These are phyloP conservation scores for Phytophthora foliorum DNA, from an alignment of 352 stramenopile species.

Conservation along the genomic window DNA sequence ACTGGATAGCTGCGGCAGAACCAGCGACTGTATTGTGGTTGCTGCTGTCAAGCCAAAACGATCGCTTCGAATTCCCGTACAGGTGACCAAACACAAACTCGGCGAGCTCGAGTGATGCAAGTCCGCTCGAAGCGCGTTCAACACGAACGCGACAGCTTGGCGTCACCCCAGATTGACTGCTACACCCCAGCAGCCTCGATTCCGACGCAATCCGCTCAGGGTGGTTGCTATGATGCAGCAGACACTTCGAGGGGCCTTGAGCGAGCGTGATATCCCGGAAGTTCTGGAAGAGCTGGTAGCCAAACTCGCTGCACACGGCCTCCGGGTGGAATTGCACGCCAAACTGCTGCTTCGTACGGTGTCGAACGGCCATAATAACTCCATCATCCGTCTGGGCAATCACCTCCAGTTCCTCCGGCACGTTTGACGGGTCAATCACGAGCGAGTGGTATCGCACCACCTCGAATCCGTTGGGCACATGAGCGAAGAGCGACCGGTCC, in stretches of 20 bases:
- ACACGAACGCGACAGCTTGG: conserved; percentile 44
- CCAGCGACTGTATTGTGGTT: conserved; percentile 54
- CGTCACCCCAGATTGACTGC: not conserved
- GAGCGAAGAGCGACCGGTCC: conserved; percentile 57
- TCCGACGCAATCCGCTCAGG: conserved; percentile 16
- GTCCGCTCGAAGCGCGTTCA: conserved; percentile 39
- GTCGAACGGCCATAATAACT: conserved; percentile 92
- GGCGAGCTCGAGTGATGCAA: conserved; percentile 70
- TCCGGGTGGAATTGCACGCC: conserved; percentile 99
- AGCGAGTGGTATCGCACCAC: conserved; percentile 98
- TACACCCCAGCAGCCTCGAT: not conserved
- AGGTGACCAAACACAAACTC: conserved; percentile 70
- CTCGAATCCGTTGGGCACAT: conserved; percentile 78
- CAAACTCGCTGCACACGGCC: conserved; percentile 91
- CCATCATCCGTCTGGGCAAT: conserved; percentile 74
- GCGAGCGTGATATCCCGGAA: conserved; percentile 80
- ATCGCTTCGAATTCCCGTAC: conserved; percentile 51
- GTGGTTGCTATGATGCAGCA: conserved; percentile 56
- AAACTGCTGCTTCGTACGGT: conserved; percentile 90
- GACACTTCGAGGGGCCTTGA: conserved; percentile 52
- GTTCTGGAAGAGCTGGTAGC: conserved; percentile 91
- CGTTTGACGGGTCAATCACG: conserved; percentile 64
- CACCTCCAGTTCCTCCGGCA: conserved; percentile 61
- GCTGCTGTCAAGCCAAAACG: conserved; percentile 89
- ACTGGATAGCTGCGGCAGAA: conserved; percentile 27